Evolutionary conservation across 345 rosid species (phyloP), one percentile per base, ranked within the genome.

Genomic region (Bruguiera parviflora): DNA sequence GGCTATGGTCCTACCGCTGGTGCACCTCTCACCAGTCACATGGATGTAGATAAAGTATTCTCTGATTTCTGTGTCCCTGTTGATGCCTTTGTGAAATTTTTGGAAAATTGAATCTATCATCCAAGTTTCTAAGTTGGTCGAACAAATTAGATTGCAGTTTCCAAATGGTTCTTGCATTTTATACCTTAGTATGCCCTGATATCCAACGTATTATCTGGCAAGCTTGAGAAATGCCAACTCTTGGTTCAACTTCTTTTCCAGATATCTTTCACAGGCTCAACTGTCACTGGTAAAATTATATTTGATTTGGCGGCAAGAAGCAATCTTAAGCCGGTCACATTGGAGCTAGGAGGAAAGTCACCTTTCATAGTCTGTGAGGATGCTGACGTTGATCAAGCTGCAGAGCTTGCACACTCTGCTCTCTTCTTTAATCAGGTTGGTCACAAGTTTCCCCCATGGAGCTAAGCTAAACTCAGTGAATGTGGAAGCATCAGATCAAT

Each of bases 1-100:
- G 94, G 97, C 61, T 91, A 53, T 53, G 97, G 98, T 77, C 86
- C 88, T 29, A 89, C 92, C 8, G 97, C 96, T 1, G 98, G 98
- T 77, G 88, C 92, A 43, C 72, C 98, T 62, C 89, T 93, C 33
- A 96, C 94, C 2, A 82, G 92, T 75, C 97, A 93, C 74, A 87
- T 89, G 92, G 87, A 88, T 79, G 98, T 93, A n/a, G 98, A 93
- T 83, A 91, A 93, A 69, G 69, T 71, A 55, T 24, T 63, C 8
- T 51, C n/a, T 27, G 16, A 27, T 10, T 10, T 53, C 15, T 33
- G 15, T 16, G 8, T 31, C 51, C 51, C 33, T 20, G 8, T 53
- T 20, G 56, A 16, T 24, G 20, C 43, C 53, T 57, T 66, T 5
- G 21, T 53, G 37, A 33, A 33, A 9, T 33, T 33, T 18, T 37